Percentiles rank a stretch among this genome's conserved stretches.
These are phyloP conservation scores for Scleromitrula shiraiana DNA, from an alignment of 2,329 filamentous ascomycete species.

Conservation along the genomic window DNA sequence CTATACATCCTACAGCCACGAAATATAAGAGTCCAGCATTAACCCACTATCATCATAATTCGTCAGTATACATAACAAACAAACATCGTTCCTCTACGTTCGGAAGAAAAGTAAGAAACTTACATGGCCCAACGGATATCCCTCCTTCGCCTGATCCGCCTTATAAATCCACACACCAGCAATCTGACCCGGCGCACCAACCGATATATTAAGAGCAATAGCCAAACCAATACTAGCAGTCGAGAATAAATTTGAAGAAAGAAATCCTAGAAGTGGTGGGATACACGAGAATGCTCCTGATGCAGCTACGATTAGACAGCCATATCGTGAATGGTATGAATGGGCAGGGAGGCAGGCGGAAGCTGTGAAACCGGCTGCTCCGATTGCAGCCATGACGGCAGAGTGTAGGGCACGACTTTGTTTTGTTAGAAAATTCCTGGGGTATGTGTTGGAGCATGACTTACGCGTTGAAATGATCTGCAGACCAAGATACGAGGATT, in stretches of 20 bases:
- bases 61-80: constrained; percentile 34
- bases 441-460: no score
- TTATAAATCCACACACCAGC: constrained; percentile 70
- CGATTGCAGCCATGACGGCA: constrained; percentile 40
- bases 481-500: constrained; percentile 47
- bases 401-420: constrained; percentile 40
- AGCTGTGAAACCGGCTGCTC: constrained; percentile 49
- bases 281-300: constrained; percentile 62
- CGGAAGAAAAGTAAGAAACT: not conserved
- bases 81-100: constrained; percentile 51
- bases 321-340: constrained; percentile 55
- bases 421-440: not conserved
- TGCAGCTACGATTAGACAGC: constrained; percentile 59
- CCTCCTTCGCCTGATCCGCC: constrained; percentile 46
- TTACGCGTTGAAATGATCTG: constrained; percentile 50
- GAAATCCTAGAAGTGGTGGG: constrained; percentile 44
- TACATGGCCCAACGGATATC: constrained; percentile 60
- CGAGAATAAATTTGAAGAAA: constrained; percentile 48
- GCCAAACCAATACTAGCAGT: constrained; percentile 60
- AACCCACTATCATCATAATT: constrained; percentile 37
- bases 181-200: constrained; percentile 63
- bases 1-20: constrained; percentile 46
- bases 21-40: constrained; percentile 55
- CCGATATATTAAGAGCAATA: constrained; percentile 61
- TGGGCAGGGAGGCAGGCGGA: constrained; percentile 55